phyloP scores from a whole-genome alignment of 2,329 filamentous ascomycete genomes.

The Aspergillus niger region DNA sequence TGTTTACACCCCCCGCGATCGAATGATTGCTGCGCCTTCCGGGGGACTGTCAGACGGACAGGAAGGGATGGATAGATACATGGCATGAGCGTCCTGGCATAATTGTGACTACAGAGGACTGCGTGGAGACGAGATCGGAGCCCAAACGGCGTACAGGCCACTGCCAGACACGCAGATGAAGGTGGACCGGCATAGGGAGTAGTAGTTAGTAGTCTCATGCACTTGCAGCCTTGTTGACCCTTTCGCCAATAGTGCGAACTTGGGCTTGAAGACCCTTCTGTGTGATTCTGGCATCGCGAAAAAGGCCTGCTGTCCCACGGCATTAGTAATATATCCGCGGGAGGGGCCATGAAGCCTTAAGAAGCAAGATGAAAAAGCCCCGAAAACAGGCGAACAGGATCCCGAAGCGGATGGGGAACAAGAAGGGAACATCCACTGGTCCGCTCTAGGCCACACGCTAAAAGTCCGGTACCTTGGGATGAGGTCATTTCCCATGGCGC shows the following conservation, averaged over 20 bases:
- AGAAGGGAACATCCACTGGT: background rate
- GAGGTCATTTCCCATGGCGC: constrained; percentile 21
- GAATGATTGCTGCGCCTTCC: background rate
- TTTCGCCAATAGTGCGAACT: background rate
- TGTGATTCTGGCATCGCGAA: background rate
- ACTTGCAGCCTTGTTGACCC: background rate
- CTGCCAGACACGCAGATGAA: background rate
- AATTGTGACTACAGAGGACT: background rate
- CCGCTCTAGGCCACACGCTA: constrained; percentile 18
- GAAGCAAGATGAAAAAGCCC: constrained; percentile 1
- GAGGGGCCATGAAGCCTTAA: background rate
- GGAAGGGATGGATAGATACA: background rate
- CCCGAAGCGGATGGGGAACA: background rate
- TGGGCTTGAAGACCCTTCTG: background rate
- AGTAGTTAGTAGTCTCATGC: background rate
- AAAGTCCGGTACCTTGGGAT: constrained; percentile 21
- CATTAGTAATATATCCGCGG: background rate
- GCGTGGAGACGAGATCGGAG: background rate
- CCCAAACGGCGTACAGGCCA: background rate
- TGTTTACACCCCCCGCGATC: constrained; percentile 1
- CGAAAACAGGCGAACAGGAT: background rate
- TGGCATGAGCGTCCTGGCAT: too few relatives aligned
- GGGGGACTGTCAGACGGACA: background rate
- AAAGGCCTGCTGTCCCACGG: background rate
- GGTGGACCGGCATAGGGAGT: background rate